These are phyloP conservation scores for Didymellaceae sp. DNA, from an alignment of 2,329 filamentous ascomycete genomes.

Conservation along the genomic window DNA sequence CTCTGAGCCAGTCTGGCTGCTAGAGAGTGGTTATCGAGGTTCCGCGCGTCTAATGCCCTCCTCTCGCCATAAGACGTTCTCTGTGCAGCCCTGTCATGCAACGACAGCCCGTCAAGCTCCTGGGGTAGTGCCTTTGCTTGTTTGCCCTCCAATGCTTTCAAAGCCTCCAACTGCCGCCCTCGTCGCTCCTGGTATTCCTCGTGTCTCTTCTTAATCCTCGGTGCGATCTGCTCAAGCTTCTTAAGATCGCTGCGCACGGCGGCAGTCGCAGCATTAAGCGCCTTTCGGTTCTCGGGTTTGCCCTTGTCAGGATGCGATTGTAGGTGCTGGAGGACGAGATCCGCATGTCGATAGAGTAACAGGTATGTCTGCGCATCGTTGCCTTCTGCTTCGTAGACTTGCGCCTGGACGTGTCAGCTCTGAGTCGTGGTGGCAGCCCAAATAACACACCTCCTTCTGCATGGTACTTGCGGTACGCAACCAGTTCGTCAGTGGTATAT, in stretches of 20 bases:
- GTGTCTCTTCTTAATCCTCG: constrained; percentile 74
- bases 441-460: constrained; percentile 73
- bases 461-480: constrained; percentile 79
- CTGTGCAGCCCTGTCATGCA: constrained; percentile 21
- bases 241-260: constrained; percentile 69
- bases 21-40: constrained; percentile 27
- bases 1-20: constrained; percentile 37
- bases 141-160: constrained; percentile 36
- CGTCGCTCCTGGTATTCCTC: constrained; percentile 53
- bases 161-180: constrained; percentile 32
- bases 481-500: constrained; percentile 81
- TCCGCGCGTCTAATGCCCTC: constrained; percentile 10
- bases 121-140: constrained; percentile 22
- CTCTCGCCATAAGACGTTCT: constrained; percentile 32
- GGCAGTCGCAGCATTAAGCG: constrained; percentile 63
- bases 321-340: constrained; percentile 79
- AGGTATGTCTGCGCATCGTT: constrained; percentile 90
- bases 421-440: not conserved
- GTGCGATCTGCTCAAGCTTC: constrained; percentile 79
- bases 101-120: constrained; percentile 28
- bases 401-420: constrained; percentile 63
- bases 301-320: constrained; percentile 77
- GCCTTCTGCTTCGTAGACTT: constrained; percentile 83
- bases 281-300: constrained; percentile 63
- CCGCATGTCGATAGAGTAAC: constrained; percentile 86